These are phyloP conservation scores for Fragaria vesca DNA, from an alignment of 306 rosid genomes.

Conservation along the genomic window DNA sequence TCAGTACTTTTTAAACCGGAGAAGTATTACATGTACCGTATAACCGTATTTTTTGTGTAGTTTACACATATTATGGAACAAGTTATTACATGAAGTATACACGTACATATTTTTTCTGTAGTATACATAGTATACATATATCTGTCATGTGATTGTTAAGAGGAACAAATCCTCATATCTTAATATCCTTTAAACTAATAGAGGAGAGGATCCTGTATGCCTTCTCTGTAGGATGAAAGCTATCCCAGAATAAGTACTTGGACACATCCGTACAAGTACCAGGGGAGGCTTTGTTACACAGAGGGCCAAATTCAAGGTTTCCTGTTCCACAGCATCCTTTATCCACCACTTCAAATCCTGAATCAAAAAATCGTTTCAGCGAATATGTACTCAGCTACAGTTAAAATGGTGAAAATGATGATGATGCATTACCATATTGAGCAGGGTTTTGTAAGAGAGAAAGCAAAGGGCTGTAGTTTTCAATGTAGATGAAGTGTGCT, in stretches of 20 bases:
- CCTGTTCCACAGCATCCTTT: slow-evolving; percentile 85
- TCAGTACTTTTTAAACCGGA: too few species aligned
- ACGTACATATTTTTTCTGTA: too few species aligned
- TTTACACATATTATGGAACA: too few species aligned
- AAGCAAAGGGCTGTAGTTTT: slow-evolving; percentile 37
- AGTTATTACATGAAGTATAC: too few species aligned
- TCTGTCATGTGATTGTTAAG: neutral
- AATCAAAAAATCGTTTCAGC: neutral
- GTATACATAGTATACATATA: neutral
- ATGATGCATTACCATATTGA: slow-evolving; percentile 41
- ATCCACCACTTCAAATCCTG: slow-evolving; percentile 56
- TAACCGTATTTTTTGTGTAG: too few species aligned
- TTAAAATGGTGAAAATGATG: neutral
- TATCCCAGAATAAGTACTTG: slow-evolving; percentile 64
- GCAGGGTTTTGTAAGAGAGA: slow-evolving; percentile 43
- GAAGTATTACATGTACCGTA: too few species aligned
- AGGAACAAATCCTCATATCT: neutral
- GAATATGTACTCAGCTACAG: neutral
- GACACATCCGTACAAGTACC: slow-evolving; percentile 36
- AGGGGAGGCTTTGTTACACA: slow-evolving; percentile 38
- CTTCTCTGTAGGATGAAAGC: slow-evolving; percentile 55
- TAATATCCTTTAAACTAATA: neutral
- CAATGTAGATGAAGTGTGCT: slow-evolving; percentile 60
- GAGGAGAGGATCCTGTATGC: slow-evolving; percentile 34
- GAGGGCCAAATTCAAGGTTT: slow-evolving; percentile 40